These are phyloP conservation scores for Nakaseomyces uthaithaninus DNA, from an alignment of 1,139 yeast species.

Conservation along the genomic window DNA sequence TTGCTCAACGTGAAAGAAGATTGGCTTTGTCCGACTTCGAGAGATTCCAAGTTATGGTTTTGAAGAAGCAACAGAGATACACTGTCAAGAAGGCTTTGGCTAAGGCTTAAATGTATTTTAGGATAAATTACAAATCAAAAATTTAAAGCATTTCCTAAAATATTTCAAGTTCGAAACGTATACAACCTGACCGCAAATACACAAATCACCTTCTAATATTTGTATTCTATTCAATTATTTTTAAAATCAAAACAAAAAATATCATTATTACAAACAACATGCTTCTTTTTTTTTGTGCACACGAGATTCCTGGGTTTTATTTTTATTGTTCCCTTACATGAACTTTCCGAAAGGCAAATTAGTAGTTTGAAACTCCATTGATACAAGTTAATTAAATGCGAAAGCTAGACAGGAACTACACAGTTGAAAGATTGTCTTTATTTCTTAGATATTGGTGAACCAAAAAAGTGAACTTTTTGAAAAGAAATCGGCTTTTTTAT, in stretches of 20 bases:
- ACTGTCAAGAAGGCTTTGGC: constrained; percentile 89
- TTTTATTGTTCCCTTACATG: too few relatives aligned
- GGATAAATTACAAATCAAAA: constrained; percentile 6
- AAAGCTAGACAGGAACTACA: too few relatives aligned
- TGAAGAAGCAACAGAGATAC: constrained; percentile 94
- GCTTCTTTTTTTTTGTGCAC: neutral
- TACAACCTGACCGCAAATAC: constrained; percentile 1
- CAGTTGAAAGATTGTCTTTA: too few relatives aligned
- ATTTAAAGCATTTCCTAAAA: constrained; percentile 5
- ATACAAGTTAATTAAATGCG: too few relatives aligned
- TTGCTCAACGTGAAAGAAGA: constrained; percentile 91
- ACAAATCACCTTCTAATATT: constrained; percentile 6
- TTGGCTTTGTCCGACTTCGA: constrained; percentile 90
- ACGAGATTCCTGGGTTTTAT: too few relatives aligned
- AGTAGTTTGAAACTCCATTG: too few relatives aligned
- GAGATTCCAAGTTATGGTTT: constrained; percentile 98
- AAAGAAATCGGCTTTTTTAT: too few relatives aligned
- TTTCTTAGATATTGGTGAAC: too few relatives aligned
- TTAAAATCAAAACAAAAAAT: constrained; percentile 29
- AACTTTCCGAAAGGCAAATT: too few relatives aligned
- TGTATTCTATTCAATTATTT: constrained; percentile 20
- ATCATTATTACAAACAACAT: constrained; percentile 38
- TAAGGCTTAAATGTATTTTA: constrained; percentile 54
- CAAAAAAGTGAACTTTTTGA: too few relatives aligned
- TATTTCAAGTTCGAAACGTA: constrained; percentile 8